Evolutionary conservation across 225 moss, liverwort and hornwort species (phyloP), one percentile per base, ranked within the genome.

Genomic region (Pleurozium schreberi): DNA sequence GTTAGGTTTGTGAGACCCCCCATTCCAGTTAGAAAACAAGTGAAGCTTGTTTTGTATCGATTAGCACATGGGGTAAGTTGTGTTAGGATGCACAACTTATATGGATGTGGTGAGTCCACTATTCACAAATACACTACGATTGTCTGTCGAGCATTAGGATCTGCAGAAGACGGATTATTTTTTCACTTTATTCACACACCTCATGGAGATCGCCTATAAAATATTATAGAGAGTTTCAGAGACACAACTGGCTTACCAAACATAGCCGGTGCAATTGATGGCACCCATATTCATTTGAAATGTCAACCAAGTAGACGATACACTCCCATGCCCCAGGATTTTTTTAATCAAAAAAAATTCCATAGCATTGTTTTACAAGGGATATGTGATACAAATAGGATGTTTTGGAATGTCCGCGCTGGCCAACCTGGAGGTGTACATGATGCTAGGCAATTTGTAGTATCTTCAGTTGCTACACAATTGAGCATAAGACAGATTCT

Each of bases 281-380:
- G 12, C 13, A 69, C 40, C 6, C 22, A 40, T 13, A 40, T 23
- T n/a, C n/a, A n/a, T n/a, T n/a, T n/a, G n/a, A 7, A n/a, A n/a
- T 1, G 13, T 6, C 7, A 1, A 40, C 69, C 7, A 7, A 69
- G 8, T n/a, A 69, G 0, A 40, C 1, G 4, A 7, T 19, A 69
- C 1, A 40, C 69, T 40, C 7, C 69, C 13, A 69, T 69, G 40
- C 2, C 7, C 4, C 23, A 69, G 0, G 13, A 40, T 69, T 22
- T 40, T 22, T n/a, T n/a, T 26, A 42, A 14, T 42, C 1, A 42
- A 38, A 40, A 69, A 10, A 40, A 70, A 14, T 25, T 42, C 21
- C 25, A 22, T 12, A 68, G 22, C 12, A n/a, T n/a, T 38, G 22
- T 68, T 68, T n/a, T 68, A 12, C 6, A 68, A 22, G 4, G 12